Percentiles rank a stretch among this genome's conserved stretches.
phyloP scores from a whole-genome alignment of 108 stramenopile species.

The Aurantiochytrium sp. region DNA sequence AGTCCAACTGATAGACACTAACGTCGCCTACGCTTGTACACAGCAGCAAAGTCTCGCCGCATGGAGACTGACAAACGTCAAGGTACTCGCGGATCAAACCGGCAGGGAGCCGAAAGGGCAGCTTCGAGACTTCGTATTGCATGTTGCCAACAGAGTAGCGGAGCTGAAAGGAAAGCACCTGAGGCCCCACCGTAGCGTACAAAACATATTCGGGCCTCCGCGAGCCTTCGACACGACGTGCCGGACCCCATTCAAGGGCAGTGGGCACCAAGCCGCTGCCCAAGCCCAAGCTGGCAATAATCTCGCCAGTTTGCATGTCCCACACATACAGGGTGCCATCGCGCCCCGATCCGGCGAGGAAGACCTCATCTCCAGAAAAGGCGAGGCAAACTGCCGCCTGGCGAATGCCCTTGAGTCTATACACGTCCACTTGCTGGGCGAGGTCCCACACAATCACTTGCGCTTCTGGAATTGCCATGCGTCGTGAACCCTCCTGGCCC shows the following conservation, averaged over 20 bases:
- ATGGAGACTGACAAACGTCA: not conserved
- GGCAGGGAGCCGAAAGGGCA: not conserved
- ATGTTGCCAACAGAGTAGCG: not conserved
- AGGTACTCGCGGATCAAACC: not conserved
- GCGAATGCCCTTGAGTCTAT: not conserved
- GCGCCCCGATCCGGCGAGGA: not conserved
- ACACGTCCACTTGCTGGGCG: not conserved
- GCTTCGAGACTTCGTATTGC: not conserved
- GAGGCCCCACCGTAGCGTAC: not conserved
- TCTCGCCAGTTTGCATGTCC: conserved; percentile 14
- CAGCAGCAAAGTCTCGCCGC: not conserved
- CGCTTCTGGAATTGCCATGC: not conserved
- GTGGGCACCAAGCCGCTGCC: not conserved
- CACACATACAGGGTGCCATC: not conserved
- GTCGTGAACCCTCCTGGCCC: not conserved
- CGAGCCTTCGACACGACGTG: not conserved
- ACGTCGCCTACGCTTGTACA: not conserved
- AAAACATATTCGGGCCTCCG: not conserved
- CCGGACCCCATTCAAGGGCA: not conserved
- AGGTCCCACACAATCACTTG: conserved; percentile 5
- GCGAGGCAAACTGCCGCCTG: not conserved
- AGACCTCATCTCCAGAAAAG: not conserved
- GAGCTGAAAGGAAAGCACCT: not conserved
- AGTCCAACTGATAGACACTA: not conserved
- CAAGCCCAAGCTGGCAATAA: not conserved